A percentile compares a stretch with the other conserved stretches of the same genome.
phyloP scores from a whole-genome alignment of 345 rosid species.

The Syzygium aqueum region DNA sequence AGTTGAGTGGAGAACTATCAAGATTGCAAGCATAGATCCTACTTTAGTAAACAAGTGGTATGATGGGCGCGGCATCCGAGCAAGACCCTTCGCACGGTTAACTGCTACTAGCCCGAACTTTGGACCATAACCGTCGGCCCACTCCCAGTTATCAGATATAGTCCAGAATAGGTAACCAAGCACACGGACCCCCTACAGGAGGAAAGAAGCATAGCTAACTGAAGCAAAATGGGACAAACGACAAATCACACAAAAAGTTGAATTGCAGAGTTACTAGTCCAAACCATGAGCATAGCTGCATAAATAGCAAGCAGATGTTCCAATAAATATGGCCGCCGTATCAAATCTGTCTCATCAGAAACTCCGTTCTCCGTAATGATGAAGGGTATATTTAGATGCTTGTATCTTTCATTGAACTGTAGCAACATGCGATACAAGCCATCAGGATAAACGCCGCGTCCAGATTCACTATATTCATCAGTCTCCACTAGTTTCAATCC shows the following conservation, averaged over 20 bases:
- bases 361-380: constrained; percentile 85
- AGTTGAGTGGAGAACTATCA: neutral
- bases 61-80: constrained; percentile 70
- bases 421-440: constrained; percentile 70
- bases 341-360: constrained; percentile 79
- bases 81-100: constrained; percentile 64
- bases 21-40: neutral
- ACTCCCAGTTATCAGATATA: constrained; percentile 96
- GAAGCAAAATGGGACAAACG: neutral
- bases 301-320: constrained; percentile 87
- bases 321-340: constrained; percentile 74
- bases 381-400: constrained; percentile 67
- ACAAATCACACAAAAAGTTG: neutral
- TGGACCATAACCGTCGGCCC: constrained; percentile 99
- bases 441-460: constrained; percentile 94
- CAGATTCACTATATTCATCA: constrained; percentile 97
- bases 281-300: constrained; percentile 76
- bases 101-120: constrained; percentile 93
- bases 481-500: constrained; percentile 86
- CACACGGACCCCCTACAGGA: constrained; percentile 71
- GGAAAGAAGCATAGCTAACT: neutral
- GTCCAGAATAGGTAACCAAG: constrained; percentile 95
- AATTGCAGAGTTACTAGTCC: constrained; percentile 9
- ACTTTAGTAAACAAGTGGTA: constrained; percentile 87
- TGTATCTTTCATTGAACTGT: constrained; percentile 80